phyloP scores from a whole-genome alignment of 1,284 basidiomycete species.

The Boletus calvinii region DNA sequence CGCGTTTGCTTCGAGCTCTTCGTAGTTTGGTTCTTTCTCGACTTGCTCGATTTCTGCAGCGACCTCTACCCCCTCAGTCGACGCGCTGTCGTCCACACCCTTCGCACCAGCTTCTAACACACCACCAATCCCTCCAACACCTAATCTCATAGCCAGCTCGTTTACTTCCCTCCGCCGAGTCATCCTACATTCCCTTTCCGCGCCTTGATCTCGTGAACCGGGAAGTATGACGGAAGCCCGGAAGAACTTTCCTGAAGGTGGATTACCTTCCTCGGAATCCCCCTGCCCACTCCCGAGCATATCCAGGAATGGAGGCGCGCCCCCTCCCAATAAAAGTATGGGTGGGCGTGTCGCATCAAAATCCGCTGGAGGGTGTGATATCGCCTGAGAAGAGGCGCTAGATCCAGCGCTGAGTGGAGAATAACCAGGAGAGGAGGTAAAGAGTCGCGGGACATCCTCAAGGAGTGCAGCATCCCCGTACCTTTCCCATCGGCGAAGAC shows the following conservation, averaged over 20 bases:
- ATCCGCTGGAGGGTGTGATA: conserved; percentile 33
- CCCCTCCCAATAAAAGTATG: conserved; percentile 52
- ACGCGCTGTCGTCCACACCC: conserved; percentile 6
- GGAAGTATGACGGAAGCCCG: conserved; percentile 75
- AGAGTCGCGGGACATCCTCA: conserved; percentile 60
- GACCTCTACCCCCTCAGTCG: conserved; percentile 15
- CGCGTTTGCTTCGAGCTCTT: conserved; percentile 20
- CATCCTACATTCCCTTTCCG: conserved; percentile 61
- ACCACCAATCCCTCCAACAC: conserved; percentile 72
- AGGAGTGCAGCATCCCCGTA: conserved; percentile 49
- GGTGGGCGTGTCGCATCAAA: conserved; percentile 41
- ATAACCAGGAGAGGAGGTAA: conserved; percentile 27
- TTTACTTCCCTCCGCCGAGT: conserved; percentile 71
- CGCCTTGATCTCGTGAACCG: conserved; percentile 48
- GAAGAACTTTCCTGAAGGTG: conserved; percentile 51
- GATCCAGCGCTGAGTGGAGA: conserved; percentile 6
- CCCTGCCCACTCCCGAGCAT: conserved; percentile 21
- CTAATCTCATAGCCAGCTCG: conserved; percentile 77
- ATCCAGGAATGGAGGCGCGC: conserved; percentile 28
- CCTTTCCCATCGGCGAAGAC: conserved; percentile 70
- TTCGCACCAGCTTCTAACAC: conserved; percentile 43
- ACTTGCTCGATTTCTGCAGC: conserved; percentile 3
- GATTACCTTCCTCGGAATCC: conserved; percentile 24
- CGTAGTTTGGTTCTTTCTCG: conserved; percentile 8
- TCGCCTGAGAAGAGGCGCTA: conserved; percentile 13